Evolutionary conservation across 1,139 yeast species (phyloP).

Genomic region (Pichia sp.): DNA sequence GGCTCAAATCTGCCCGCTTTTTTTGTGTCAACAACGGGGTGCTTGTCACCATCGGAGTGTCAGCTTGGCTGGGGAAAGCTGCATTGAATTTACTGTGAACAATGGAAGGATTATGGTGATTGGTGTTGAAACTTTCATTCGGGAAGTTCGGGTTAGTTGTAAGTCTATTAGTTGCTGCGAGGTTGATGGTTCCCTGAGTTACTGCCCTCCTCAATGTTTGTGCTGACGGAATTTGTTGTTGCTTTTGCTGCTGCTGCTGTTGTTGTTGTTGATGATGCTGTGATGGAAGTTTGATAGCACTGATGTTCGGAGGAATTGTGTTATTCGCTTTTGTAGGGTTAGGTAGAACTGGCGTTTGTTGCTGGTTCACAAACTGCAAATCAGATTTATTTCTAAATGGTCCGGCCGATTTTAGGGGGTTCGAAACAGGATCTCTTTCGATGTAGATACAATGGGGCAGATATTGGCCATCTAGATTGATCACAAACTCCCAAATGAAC

Average conservation of each 20-base stretch:
- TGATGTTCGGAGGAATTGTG: background rate
- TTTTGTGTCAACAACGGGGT: background rate
- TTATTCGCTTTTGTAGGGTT: background rate
- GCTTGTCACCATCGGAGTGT: conserved; percentile 2
- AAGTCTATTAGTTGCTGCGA: background rate
- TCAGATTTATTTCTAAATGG: conserved; percentile 5
- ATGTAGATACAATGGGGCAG: conserved; percentile 26
- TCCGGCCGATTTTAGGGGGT: background rate
- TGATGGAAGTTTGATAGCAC: background rate
- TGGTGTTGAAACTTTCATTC: background rate
- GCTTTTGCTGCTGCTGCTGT: background rate
- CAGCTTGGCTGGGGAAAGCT: background rate
- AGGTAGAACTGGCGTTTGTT: background rate
- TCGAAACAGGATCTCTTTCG: background rate
- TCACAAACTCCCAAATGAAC: conserved; percentile 31
- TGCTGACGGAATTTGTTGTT: background rate
- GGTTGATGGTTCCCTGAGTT: background rate
- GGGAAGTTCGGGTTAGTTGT: background rate
- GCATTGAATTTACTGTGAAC: background rate
- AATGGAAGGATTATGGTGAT: background rate
- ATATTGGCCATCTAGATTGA: conserved; percentile 16
- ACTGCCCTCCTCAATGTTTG: conserved; percentile 1
- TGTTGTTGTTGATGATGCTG: conserved; percentile 1
- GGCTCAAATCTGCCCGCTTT: background rate
- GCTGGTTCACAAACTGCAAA: background rate